Percentiles rank a stretch among this genome's conserved stretches.
Evolutionary conservation across 2,329 filamentous ascomycete species (phyloP).

Genomic region (Nemania diffusa): DNA sequence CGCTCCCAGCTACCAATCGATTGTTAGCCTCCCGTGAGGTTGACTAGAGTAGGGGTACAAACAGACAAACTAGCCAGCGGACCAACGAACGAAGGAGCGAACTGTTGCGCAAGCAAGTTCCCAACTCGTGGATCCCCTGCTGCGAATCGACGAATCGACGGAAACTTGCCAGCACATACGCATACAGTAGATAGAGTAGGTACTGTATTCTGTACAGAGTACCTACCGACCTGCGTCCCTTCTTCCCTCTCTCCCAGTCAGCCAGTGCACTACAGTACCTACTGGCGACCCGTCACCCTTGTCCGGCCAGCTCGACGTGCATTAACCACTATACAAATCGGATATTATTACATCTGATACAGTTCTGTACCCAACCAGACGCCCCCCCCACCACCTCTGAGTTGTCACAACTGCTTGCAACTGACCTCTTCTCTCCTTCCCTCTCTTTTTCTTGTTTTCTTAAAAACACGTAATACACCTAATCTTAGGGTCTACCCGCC

Average conservation of each 20-base stretch:
- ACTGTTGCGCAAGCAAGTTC: slow-evolving; percentile 20
- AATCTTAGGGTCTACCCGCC: slow-evolving; percentile 6
- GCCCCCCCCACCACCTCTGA: slow-evolving; percentile 37
- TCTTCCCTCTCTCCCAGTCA: slow-evolving; percentile 19
- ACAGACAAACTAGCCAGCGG: slow-evolving; percentile 7
- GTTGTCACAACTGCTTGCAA: slow-evolving; percentile 40
- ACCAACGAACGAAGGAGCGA: slow-evolving; percentile 24
- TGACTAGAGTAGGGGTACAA: slow-evolving; percentile 30
- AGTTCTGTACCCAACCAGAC: slow-evolving; percentile 36
- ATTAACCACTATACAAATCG: slow-evolving; percentile 41
- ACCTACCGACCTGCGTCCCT: too few relatives aligned
- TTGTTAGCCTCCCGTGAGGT: slow-evolving; percentile 18
- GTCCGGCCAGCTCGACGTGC: slow-evolving; percentile 40
- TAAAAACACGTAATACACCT: slow-evolving; percentile 39
- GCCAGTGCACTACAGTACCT: background rate
- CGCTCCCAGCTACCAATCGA: slow-evolving; percentile 10
- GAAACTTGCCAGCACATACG: slow-evolving; percentile 33
- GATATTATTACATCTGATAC: slow-evolving; percentile 41
- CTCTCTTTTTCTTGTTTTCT: slow-evolving; percentile 25
- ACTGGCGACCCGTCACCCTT: slow-evolving; percentile 25
- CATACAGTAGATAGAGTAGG: background rate
- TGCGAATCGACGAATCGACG: slow-evolving; percentile 22
- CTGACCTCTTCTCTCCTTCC: slow-evolving; percentile 34
- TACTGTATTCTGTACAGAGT: too few relatives aligned
- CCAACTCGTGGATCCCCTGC: slow-evolving; percentile 13